A percentile compares a stretch with the other conserved stretches of the same genome.
These are phyloP conservation scores for Neurospora sp. DNA, from an alignment of 495 filamentous ascomycete genomes.

Conservation along the genomic window DNA sequence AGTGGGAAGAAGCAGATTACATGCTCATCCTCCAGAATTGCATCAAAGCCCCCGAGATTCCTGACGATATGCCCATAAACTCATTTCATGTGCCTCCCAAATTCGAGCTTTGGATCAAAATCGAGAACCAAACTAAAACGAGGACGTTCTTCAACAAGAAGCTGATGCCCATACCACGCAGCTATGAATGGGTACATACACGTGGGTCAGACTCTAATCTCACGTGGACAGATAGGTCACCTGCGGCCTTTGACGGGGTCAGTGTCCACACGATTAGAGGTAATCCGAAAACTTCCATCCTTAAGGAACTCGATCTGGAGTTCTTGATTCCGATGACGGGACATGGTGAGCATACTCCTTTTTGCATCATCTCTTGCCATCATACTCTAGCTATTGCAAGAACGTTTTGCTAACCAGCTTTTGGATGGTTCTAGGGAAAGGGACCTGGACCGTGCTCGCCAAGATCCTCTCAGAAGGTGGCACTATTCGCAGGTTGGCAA, in stretches of 20 bases:
- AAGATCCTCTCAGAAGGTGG: not conserved
- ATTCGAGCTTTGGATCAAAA: not conserved
- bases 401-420: not conserved
- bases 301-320: too few species aligned
- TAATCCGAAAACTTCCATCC: too few species aligned
- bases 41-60: not conserved
- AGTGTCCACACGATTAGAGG: too few species aligned
- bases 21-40: not conserved
- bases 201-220: too few species aligned
- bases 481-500: not conserved
- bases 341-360: not conserved
- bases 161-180: not conserved
- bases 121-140: not conserved
- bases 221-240: too few species aligned
- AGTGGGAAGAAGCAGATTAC: not conserved
- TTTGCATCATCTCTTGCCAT: not conserved
- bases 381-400: not conserved
- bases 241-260: too few species aligned
- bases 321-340: not conserved
- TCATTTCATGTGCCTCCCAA: too few species aligned
- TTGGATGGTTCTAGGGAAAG: not conserved
- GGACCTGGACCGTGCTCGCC: not conserved
- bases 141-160: not conserved
- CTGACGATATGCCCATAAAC: not conserved
- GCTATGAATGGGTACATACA: not conserved